Evolutionary conservation across 768 basidiomycete genomes (phyloP), one percentile per base, ranked within the genome.

Genomic region (Russula lepida): DNA sequence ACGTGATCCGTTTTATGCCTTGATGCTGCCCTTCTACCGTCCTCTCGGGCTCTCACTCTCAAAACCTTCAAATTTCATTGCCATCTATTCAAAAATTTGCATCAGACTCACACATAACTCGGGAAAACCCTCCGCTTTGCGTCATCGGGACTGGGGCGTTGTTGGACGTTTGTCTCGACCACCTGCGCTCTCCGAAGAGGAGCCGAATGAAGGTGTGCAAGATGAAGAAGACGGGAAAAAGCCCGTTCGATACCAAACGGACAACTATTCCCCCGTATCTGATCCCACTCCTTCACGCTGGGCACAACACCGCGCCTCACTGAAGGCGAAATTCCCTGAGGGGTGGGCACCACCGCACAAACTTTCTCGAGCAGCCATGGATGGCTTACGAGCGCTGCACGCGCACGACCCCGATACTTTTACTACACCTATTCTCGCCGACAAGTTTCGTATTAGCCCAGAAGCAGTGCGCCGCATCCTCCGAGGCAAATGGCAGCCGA

Each of bases 341-440:
- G 75, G 75, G 21, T 84, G 82, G 81, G 69, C 71, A 23, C 83
- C 83, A 1, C 79, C 79, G 27, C 79, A 78, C 65, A 79, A 79
- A 63, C 69, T 84, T 35, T 78, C 78, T 3, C 74, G 78, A 37
- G 75, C 79, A 13, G 80, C 80, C 4, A 83, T 84, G 81, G 76
- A 77, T 43, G 75, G 76, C 28, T 58, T 84, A 35, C 75, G 77
- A 13, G 67, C 71, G 13, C 68, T 83, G 48, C 77, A 81, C 59
- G 56, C 65, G 9, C 63, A 72, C 49, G 76, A 83, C 60, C 79
- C 81, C 0, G 71, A 68, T 7, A 70, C 59, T 43, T 81, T 75
- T 69, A 71, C 72, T 17, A 77, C 76, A 11, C 72, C 74, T 7
- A 67, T 72, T 2, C 74, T 84, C 6, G 74, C 79, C 6, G 67